A percentile compares a stretch with the other conserved stretches of the same genome.
Evolutionary conservation across 768 basidiomycete genomes (phyloP).

Genomic region (Amanita thiersii): DNA sequence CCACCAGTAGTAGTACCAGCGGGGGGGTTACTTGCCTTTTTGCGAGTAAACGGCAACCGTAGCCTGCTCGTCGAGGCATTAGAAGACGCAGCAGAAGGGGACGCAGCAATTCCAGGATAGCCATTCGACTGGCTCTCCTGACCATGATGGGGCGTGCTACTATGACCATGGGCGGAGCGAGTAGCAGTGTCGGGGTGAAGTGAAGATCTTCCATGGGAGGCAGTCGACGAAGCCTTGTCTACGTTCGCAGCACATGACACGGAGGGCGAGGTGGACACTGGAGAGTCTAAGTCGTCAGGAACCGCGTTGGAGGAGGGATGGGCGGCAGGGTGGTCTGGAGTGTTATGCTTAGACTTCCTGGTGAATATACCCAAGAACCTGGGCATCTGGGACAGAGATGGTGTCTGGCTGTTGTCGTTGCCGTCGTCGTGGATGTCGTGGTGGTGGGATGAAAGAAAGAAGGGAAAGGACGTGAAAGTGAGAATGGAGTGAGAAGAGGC

Average conservation of each 20-base stretch:
- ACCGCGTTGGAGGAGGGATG: neutral
- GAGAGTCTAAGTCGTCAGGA: slow-evolving; percentile 3
- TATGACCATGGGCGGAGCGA: neutral
- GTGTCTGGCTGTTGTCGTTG: slow-evolving; percentile 4
- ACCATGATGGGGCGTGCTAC: slow-evolving; percentile 16
- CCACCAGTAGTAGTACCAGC: no score
- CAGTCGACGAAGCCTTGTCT: neutral
- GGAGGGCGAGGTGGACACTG: neutral
- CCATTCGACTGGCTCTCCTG: slow-evolving; percentile 14
- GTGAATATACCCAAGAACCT: slow-evolving; percentile 7
- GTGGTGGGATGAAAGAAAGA: neutral
- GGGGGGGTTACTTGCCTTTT: slow-evolving; percentile 10
- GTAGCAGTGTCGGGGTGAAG: neutral
- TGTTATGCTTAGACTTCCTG: slow-evolving; percentile 3
- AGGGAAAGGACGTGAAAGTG: neutral
- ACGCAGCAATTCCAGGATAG: slow-evolving; percentile 16
- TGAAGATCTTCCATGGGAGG: neutral
- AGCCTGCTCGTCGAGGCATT: slow-evolving; percentile 22
- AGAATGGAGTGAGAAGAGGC: slow-evolving; percentile 1
- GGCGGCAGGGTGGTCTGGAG: neutral
- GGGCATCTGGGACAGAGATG: slow-evolving; percentile 1
- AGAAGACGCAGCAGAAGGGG: slow-evolving; percentile 15
- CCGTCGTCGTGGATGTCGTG: slow-evolving; percentile 5
- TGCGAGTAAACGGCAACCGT: slow-evolving; percentile 30
- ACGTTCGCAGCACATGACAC: neutral